Conservation (phyloP, 1,284 basidiomycete species). For the Ganoderma sinense region DNA sequence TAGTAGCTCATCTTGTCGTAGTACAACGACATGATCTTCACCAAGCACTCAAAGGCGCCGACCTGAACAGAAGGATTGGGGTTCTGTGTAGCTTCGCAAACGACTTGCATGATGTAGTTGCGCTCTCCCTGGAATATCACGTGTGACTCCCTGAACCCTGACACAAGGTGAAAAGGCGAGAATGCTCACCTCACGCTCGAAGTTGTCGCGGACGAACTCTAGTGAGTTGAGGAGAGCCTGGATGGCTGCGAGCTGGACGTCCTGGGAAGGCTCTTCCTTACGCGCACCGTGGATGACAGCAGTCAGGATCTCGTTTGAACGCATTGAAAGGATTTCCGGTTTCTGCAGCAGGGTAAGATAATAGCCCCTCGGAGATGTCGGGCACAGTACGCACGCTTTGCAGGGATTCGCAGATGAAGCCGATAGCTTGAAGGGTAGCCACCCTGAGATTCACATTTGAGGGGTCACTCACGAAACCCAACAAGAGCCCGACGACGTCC, state of each 20-base stretch:
- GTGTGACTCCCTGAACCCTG: not conserved
- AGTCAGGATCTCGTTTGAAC: conserved; percentile 98
- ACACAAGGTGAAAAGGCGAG: conserved; percentile 4
- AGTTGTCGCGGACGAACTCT: conserved; percentile 98
- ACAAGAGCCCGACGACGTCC: conserved; percentile 88
- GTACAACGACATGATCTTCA: conserved; percentile 97
- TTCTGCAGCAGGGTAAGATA: conserved; percentile 59
- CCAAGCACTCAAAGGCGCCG: conserved; percentile 94
- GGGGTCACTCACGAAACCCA: conserved; percentile 87
- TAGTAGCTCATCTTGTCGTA: conserved; percentile 99
- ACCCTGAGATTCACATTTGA: conserved; percentile 85
- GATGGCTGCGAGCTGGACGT: conserved; percentile 96
- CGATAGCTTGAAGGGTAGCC: conserved; percentile 93
- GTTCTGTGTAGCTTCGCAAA: conserved; percentile 98
- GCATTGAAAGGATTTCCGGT: conserved; percentile 88
- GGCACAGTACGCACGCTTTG: conserved; percentile 59
- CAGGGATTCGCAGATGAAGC: conserved; percentile 96
- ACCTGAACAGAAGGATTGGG: conserved; percentile 83
- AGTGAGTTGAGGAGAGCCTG: conserved; percentile 95
- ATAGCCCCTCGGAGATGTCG: conserved; percentile 7
- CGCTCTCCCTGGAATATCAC: conserved; percentile 81
- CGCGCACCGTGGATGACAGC: conserved; percentile 98
- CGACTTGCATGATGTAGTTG: conserved; percentile 99
- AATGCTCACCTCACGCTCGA: conserved; percentile 87
- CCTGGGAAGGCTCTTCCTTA: conserved; percentile 93